Base-by-base conservation (phyloP, 208 protist genomes). In the Leishmania tarentolae region DNA sequence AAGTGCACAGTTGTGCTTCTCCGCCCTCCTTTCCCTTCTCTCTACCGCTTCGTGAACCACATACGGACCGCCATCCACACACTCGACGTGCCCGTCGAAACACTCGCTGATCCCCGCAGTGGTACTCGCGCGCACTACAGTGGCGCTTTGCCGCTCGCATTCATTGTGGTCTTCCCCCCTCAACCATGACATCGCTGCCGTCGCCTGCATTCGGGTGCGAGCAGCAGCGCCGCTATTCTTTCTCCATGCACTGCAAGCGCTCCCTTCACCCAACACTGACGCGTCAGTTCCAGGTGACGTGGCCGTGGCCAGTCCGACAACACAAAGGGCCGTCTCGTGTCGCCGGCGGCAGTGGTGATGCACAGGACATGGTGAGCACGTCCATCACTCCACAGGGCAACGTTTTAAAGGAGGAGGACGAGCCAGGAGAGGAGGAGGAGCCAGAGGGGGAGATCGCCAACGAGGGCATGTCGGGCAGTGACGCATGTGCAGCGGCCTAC, bases 231-330 rank as follows among this genome's bases (percentile, higher is more conserved):
- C 53, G 19, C 44, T 78, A 65, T 66, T n/a, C 40, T 71, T 88
- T 81, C 52, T 78, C 65, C 69, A 81, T 82, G 66, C 75, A 75
- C 50, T 81, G 78, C 76, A 91, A 85, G 75, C 76, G 84, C 44
- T 59, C 77, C 3, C 86, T 94, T 47, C 52, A 78, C 35, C 89
- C 91, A 0, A 83, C 50, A 2, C 75, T 94, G 3, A 89, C 84
- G 24, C 82, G 83, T 57, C 86, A 90, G 75, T 94, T 94, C 69
- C 69, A 79, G 52, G 42, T 94, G 72, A 40, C 4, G 24, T 94
- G 91, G 91, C 88, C 87, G 59, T 94, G 91, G 91, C 91, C 91
- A 24, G 50, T n/a, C 24, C 42, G 47, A 42, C 42, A 72, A 21
- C 40, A 42, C 68, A 46, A 52, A 17, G 7, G 8, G 37, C 37